Conservation (phyloP, 176 grass and related monocot species). For the Pontederia paniculata region DNA sequence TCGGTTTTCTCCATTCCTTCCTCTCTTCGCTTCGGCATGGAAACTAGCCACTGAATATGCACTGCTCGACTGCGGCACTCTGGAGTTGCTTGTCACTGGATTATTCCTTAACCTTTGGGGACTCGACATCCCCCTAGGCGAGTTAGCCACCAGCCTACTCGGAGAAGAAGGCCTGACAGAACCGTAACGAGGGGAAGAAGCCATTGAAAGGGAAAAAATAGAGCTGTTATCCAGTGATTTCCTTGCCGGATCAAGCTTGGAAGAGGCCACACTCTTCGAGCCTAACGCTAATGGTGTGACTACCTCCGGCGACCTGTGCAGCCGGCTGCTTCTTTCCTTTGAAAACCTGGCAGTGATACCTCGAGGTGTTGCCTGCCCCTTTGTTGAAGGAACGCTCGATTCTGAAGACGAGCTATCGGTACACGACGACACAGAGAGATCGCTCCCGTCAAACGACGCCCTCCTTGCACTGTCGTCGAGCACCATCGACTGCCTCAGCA, state of each 20-base stretch:
- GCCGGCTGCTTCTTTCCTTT: constrained; percentile 12
- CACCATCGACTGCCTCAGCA: constrained; percentile 8
- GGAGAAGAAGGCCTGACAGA: constrained; percentile 4
- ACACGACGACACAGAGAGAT: constrained; percentile 1
- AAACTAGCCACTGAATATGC: neutral
- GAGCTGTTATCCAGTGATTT: neutral
- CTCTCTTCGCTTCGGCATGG: neutral
- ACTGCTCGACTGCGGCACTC: neutral
- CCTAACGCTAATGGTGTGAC: neutral
- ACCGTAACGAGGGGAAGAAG: neutral
- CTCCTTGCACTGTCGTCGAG: constrained; percentile 5
- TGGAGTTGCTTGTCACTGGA: neutral
- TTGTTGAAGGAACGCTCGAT: neutral
- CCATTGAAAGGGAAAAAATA: neutral
- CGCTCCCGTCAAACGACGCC: constrained; percentile 8
- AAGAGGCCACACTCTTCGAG: neutral
- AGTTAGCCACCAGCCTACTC: neutral
- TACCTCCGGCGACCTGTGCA: constrained; percentile 11
- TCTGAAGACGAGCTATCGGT: constrained; percentile 14
- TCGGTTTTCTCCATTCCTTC: neutral
- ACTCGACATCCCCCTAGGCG: neutral
- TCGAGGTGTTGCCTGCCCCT: constrained; percentile 5
- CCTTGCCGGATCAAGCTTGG: neutral
- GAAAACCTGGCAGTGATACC: constrained; percentile 14
- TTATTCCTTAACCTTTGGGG: neutral